phyloP scores from a whole-genome alignment of 495 filamentous ascomycete species.

The Penicillium robsamsonii region DNA sequence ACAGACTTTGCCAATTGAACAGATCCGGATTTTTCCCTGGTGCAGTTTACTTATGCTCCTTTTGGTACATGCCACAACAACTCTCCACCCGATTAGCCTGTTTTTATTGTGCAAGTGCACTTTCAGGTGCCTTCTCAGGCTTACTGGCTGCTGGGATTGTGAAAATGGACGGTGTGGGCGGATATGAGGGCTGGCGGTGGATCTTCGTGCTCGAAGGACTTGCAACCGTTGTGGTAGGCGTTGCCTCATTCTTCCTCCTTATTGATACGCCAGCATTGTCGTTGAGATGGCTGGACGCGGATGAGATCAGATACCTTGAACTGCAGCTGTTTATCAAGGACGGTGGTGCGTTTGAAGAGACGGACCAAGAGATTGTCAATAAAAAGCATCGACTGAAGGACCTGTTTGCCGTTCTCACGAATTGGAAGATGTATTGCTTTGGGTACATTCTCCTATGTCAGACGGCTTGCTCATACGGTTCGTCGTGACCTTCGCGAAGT shows the following conservation, averaged over 20 bases:
- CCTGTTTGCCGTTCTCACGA: too few species aligned
- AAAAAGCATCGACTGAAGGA: too few species aligned
- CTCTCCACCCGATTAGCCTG: constrained; percentile 46
- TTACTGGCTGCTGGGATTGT: constrained; percentile 65
- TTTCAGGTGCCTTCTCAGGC: constrained; percentile 64
- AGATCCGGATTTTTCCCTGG: constrained; percentile 60
- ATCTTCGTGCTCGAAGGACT: constrained; percentile 66
- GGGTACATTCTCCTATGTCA: too few species aligned
- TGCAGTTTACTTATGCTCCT: constrained; percentile 63
- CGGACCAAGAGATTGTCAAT: too few species aligned
- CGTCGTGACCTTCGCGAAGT: too few species aligned
- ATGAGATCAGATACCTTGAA: too few species aligned
- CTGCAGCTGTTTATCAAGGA: too few species aligned
- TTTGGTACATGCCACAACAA: constrained; percentile 58
- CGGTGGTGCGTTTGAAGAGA: too few species aligned
- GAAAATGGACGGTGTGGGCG: constrained; percentile 62
- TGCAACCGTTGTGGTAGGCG: constrained; percentile 54
- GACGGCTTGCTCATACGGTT: too few species aligned
- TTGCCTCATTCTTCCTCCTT: constrained; percentile 51
- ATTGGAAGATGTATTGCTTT: too few species aligned
- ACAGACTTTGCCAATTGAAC: too few species aligned
- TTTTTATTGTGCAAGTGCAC: constrained; percentile 61
- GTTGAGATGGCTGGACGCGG: too few species aligned
- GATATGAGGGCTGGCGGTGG: constrained; percentile 67
- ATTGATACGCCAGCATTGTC: constrained; percentile 26